Base-by-base conservation (phyloP, 495 filamentous ascomycete genomes). In the Articulospora tetracladia region DNA sequence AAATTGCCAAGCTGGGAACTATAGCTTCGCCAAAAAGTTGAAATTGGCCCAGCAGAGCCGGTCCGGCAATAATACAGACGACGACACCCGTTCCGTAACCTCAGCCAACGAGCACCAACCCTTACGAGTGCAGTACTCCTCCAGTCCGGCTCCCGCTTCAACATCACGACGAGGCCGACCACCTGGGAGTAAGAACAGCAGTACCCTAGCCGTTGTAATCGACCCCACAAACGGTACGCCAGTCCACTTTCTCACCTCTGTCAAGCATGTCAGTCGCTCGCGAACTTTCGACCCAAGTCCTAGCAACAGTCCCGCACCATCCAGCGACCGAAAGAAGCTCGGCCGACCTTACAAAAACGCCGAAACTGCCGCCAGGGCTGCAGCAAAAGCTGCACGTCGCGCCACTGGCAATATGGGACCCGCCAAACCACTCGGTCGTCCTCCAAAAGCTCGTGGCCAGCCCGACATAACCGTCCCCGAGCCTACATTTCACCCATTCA, bases 401-500 rank as follows among this genome's bases (percentile, higher is more conserved):
- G 39, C 50, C 2, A 23, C 11, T n/a, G 3, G 30, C 15, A 20
- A 46, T 1, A 26, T 27, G n/a, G 22, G n/a, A 39, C 44, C 20
- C 22, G 26, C n/a, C 2, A 66, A 63, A 41, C 58, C 55, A 36
- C 54, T 30, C 41, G 56, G 56, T 22, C 39, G 63, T 13, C 49
- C 59, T 26, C 15, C 48, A 22, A 60, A 57, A 34, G 20, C 27
- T 22, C 41, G 13, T 22, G 46, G 30, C 20, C 55, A 50, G 10
- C 20, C 39, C 17, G 30, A 55, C 8, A 55, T 55, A 1, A 7
- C 24, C 8, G 26, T 34, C 13, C 51, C 62, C 65, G 62, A 57
- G 11, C 57, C 59, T 15, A 53, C 52, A 26, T 74, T 68, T 55
- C 63, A 66, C 34, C 30, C 66, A 1, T 74, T 69, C 69, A 70